These are phyloP conservation scores for Lichtheimia ornata DNA, from an alignment of 371 early-diverging fungal genomes.

Conservation along the genomic window DNA sequence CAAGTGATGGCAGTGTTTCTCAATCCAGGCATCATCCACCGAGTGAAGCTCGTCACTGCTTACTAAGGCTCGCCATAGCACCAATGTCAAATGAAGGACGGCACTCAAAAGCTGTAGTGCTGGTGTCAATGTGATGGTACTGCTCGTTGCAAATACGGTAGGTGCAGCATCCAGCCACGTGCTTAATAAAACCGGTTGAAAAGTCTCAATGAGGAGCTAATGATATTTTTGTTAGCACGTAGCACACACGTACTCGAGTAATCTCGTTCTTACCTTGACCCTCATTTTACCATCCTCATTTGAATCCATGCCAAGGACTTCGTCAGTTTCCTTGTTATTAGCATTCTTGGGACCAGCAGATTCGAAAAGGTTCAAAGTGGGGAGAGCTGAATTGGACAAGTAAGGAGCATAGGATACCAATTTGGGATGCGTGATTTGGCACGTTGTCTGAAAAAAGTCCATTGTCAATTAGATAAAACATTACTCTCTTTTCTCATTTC, in stretches of 20 bases:
- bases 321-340: not conserved
- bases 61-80: constrained; percentile 68
- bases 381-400: constrained; percentile 17
- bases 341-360: constrained; percentile 19
- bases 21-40: constrained; percentile 38
- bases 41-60: constrained; percentile 24
- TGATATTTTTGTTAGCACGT: not conserved
- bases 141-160: constrained; percentile 53
- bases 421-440: constrained; percentile 21
- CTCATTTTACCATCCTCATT: not conserved
- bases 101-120: constrained; percentile 50
- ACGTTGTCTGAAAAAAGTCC: not conserved
- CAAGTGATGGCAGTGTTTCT: constrained; percentile 51
- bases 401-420: constrained; percentile 15
- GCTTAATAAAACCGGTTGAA: constrained; percentile 67
- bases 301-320: not conserved
- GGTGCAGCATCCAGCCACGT: constrained; percentile 78
- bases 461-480: not conserved
- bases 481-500: too few relatives aligned
- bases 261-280: constrained; percentile 17
- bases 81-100: constrained; percentile 58
- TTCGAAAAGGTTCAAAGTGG: constrained; percentile 35
- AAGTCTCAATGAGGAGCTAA: constrained; percentile 48
- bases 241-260: not conserved
- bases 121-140: constrained; percentile 39